Base-by-base conservation (phyloP, 108 stramenopile genomes). In the Seminavis robusta region DNA sequence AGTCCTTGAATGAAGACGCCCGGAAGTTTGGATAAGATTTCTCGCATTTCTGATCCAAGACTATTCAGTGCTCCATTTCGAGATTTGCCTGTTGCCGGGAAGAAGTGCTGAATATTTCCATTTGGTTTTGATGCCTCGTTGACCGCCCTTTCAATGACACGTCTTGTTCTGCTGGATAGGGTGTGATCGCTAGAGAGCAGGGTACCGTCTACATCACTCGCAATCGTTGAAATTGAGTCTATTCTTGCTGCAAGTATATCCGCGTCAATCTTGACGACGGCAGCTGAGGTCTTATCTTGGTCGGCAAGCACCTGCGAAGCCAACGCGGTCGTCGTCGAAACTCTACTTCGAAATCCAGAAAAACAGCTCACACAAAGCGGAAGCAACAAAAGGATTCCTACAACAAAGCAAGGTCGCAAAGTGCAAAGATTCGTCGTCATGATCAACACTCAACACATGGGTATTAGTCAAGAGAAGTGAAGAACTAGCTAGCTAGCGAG, bases 161-260 rank as follows among this genome's bases (percentile, higher is more conserved):
- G 43, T 24, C 52, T 34, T 0, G 92, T 93, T 19, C 57, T 46
- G 15, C 86, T 86, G 65, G 90, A 88, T 5, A 93, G 23, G 15
- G 56, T 63, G 54, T 83, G 80, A 16, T 73, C 59, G 2, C 76
- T 59, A 20, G 69, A 70, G 23, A 92, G 59, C 8, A 95, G 46
- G 13, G 94, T 95, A 0, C 94, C 94, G 55, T 95, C 94, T 6
- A 95, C 84, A 71, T 95, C 94, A 33, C 80, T 73, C 0, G 89
- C 91, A 58, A 95, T 84, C 11, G 88, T 88, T 11, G 50, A 19
- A 53, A 59, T 64, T 23, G 51, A 48, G 32, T 55, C 58, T 42
- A 62, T n/a, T 43, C 57, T 65, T 0, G 55, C 53, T 56, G 45
- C 20, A n/a, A n/a, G n/a, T n/a, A n/a, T n/a, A n/a, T n/a, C n/a